Evolutionary conservation across 1,284 basidiomycete species (phyloP), one percentile per base, ranked within the genome.

Genomic region (Apiotrichum veenhuisii): DNA sequence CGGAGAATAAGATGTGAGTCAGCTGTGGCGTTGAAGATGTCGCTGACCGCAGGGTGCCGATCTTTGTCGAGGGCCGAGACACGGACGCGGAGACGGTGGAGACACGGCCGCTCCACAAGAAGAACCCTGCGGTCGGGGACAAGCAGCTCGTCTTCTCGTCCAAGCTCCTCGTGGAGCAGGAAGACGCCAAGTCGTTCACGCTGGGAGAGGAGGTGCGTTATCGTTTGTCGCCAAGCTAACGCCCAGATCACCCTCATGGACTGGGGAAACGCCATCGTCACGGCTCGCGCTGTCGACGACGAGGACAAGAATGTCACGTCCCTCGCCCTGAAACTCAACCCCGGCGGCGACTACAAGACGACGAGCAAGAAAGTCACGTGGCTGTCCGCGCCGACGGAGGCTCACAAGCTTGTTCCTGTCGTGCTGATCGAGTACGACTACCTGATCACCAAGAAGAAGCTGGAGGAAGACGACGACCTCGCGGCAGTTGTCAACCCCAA

Each of bases 241-340:
- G 96, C 98, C 75, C 96, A 98, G 85, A 82, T 96, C 64, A 98
- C 96, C 18, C 84, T 96, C 57, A 98, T 99, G 95, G 96, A 98
- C 79, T 99, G 96, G 96, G 96, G 96, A 51, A 99, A 99, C 72
- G 95, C 91, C 22, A 87, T 94, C n/a, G n/a, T n/a, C n/a, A n/a
- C n/a, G n/a, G n/a, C n/a, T n/a, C n/a, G n/a, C n/a, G n/a, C n/a
- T 69, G 86, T 98, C 53, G 83, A 83, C 26, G 89, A 87, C 69
- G 82, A 83, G 53, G 62, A 69, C 38, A 72, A 79, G 18, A 81
- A 84, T 63, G 72, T 82, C 1, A 79, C 83, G 23, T 77, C 82
- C 8, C 79, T 98, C 65, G 82, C 83, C 50, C 83, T 96, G 80
- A 88, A 92, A 49, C 87, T 98, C 37, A 84, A 98, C 78, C 86